These are phyloP conservation scores for Peterozyma xylosa DNA, from an alignment of 805 yeast species.

Conservation along the genomic window DNA sequence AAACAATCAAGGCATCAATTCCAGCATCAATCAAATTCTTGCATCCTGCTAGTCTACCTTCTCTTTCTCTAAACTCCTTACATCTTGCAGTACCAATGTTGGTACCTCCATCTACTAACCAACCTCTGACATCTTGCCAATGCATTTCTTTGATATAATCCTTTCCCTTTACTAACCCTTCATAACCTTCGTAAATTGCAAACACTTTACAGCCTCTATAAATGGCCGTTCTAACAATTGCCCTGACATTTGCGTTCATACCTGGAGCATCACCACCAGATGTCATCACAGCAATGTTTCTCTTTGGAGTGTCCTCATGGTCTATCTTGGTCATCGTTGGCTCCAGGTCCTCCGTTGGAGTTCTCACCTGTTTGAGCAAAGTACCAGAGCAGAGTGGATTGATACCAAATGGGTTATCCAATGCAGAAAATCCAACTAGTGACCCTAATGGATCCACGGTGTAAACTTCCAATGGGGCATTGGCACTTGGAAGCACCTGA, in stretches of 20 bases:
- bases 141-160: slow-evolving; percentile 53
- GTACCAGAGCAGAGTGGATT: slow-evolving; percentile 10
- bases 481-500: slow-evolving; percentile 64
- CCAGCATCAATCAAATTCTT: slow-evolving; percentile 62
- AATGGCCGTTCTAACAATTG: slow-evolving; percentile 91
- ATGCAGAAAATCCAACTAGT: slow-evolving; percentile 70
- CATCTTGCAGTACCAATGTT: slow-evolving; percentile 75
- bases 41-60: slow-evolving; percentile 59
- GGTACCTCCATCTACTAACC: slow-evolving; percentile 68
- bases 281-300: slow-evolving; percentile 90
- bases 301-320: slow-evolving; percentile 9
- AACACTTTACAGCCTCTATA: slow-evolving; percentile 82
- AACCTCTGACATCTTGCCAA: slow-evolving; percentile 72
- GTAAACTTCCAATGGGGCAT: slow-evolving; percentile 70
- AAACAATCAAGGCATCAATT: slow-evolving; percentile 70
- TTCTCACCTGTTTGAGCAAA: not conserved
- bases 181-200: slow-evolving; percentile 92
- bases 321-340: not conserved
- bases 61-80: slow-evolving; percentile 55
- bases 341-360: not conserved
- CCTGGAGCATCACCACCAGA: slow-evolving; percentile 99
- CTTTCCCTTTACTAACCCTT: slow-evolving; percentile 88
- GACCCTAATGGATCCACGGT: slow-evolving; percentile 80
- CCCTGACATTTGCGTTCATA: slow-evolving; percentile 94
- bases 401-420: slow-evolving; percentile 43